Base-by-base conservation (phyloP, 768 basidiomycete species). In the Leccinum barrowsii region DNA sequence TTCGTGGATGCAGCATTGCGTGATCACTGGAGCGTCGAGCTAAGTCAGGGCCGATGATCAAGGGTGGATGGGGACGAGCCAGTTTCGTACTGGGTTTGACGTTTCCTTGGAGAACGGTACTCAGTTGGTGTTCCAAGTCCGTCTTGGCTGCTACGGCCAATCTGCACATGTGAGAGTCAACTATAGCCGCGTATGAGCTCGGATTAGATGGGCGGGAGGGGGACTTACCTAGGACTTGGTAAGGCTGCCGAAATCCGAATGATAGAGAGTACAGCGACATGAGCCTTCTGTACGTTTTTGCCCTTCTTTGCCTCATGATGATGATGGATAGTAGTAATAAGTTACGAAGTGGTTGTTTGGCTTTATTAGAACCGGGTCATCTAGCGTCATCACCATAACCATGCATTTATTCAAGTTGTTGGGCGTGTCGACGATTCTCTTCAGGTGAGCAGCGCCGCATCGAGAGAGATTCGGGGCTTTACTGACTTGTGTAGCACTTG, bases 1-100 rank as follows among this genome's bases (percentile, higher is more conserved):
- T 69, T 93, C 92, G 63, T 94, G 87, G 44, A 99, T 94, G 70
- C 89, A 96, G 73, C 97, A 99, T 70, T 98, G 96, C 0, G 97
- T 98, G 72, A 99, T 98, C 96, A 99, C 97, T 98, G 64, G 64
- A 58, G 73, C 73, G 75, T 76, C 79, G 77, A 32, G 75, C 76
- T 74, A 70, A 28, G 80, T 77, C 67, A 75, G 70, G 68, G 55
- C 48, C 19, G 34, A 35, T 15, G 34, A 52, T 52, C 21, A 30
- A n/a, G 19, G 59, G 50, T 13, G 50, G 52, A 67, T 60, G 7
- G 32, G 5, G 42, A 50, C 28, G 48, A 47, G 56, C 40, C 37
- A 55, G 50, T 56, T 57, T 55, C 94, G 77, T 73, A 98, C 97
- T 98, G 32, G 87, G 90, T 75, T 98, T 98, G 60, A 91, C 82